Evolutionary conservation across 768 basidiomycete species (phyloP).

Genomic region (Amanita muscaria): DNA sequence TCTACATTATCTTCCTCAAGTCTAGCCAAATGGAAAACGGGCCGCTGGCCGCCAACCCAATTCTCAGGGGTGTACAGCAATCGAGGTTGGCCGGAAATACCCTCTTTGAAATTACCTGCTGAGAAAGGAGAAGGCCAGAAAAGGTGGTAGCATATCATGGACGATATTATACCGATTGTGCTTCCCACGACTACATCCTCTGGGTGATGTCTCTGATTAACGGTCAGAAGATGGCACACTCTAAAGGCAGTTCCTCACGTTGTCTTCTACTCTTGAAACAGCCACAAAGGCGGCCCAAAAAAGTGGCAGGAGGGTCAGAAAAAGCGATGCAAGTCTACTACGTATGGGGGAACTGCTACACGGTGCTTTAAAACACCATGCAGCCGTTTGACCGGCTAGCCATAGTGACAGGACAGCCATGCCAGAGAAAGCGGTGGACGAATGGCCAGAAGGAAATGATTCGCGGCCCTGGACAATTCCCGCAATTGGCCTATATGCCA

Average conservation of each 20-base stretch:
- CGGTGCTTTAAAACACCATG: conserved; percentile 41
- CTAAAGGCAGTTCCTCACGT: conserved; percentile 33
- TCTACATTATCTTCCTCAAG: conserved; percentile 31
- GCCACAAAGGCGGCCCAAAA: conserved; percentile 54
- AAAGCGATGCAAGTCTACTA: conserved; percentile 39
- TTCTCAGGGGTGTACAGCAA: conserved; percentile 27
- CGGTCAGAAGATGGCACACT: neutral
- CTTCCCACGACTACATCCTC: conserved; percentile 63
- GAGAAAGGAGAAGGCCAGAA: conserved; percentile 63
- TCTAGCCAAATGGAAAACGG: conserved; percentile 37
- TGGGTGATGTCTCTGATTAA: conserved; percentile 50
- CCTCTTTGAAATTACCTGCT: conserved; percentile 23
- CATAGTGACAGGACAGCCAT: conserved; percentile 57
- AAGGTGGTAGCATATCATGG: conserved; percentile 42
- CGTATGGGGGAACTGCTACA: conserved; percentile 26
- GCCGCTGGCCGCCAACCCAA: conserved; percentile 16
- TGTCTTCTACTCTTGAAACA: conserved; percentile 53
- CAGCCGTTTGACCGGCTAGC: conserved; percentile 56
- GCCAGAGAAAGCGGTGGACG: conserved; percentile 55
- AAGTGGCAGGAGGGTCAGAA: conserved; percentile 43
- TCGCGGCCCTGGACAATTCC: conserved; percentile 40
- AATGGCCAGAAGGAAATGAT: conserved; percentile 67
- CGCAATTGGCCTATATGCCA: conserved; percentile 22
- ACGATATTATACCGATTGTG: conserved; percentile 44
- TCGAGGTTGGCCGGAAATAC: conserved; percentile 30